These are phyloP conservation scores for Neonectria neomacrospora DNA, from an alignment of 2,329 filamentous ascomycete genomes.

Conservation along the genomic window DNA sequence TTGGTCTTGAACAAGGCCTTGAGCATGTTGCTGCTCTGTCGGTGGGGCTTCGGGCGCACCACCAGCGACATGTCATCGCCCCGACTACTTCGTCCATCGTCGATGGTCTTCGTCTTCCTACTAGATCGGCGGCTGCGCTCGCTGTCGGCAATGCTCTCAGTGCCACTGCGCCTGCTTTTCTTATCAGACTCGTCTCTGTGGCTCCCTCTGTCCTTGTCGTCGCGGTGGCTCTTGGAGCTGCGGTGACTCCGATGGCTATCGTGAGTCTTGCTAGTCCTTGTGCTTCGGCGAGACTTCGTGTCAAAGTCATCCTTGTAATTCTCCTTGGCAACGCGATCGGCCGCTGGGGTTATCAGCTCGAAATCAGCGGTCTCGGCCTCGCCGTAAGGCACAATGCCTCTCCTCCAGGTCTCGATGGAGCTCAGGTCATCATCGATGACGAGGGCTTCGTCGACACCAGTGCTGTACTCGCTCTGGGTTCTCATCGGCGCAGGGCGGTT, in stretches of 20 bases:
- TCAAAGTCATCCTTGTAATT: constrained; percentile 54
- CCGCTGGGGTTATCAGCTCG: constrained; percentile 68
- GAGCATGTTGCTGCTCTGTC: constrained; percentile 63
- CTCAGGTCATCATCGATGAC: constrained; percentile 68
- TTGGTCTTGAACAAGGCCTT: constrained; percentile 69
- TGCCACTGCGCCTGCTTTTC: constrained; percentile 33
- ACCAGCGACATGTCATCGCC: constrained; percentile 54
- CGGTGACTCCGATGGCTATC: constrained; percentile 43
- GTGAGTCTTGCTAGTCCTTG: constrained; percentile 47
- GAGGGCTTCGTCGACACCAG: constrained; percentile 64
- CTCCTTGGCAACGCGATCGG: constrained; percentile 58
- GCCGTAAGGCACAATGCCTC: constrained; percentile 63
- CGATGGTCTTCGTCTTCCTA: constrained; percentile 49
- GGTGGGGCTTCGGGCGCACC: constrained; percentile 60
- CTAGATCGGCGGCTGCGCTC: constrained; percentile 46
- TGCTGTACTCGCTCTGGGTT: constrained; percentile 47
- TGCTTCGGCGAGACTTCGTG: constrained; percentile 50
- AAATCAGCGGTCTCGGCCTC: constrained; percentile 62
- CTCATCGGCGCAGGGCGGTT: constrained; percentile 42
- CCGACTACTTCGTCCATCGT: constrained; percentile 49
- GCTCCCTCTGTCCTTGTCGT: constrained; percentile 37
- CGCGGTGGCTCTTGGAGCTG: constrained; percentile 43
- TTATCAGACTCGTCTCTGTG: constrained; percentile 30
- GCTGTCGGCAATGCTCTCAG: constrained; percentile 54
- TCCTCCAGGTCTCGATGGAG: constrained; percentile 67